Evolutionary conservation across 495 filamentous ascomycete genomes (phyloP), one percentile per base, ranked within the genome.

Genomic region (Podospora didyma): DNA sequence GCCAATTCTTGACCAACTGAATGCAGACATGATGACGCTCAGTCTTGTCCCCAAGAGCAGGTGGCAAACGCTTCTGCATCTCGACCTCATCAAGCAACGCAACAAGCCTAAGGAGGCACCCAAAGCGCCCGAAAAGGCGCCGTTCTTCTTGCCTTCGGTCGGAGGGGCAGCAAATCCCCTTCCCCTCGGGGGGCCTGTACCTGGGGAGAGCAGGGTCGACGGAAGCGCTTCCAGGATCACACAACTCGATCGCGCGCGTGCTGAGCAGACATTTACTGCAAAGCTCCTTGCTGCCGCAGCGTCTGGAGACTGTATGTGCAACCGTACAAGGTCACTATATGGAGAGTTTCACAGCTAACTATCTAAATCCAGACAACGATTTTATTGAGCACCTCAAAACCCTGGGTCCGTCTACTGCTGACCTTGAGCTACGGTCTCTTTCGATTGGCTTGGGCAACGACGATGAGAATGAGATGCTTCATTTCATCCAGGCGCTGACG

Each of bases 71-170:
- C 75, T 99, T 11, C 74, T 97, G 53, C 87, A 97, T 63, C 81
- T 99, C 6, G 92, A 97, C 63, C 72, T 88, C 41, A 94, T 99
- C 68, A 89, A 86, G 69, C 83, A 88, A 72, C 90, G 94, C 51
- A 99, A 99, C 73, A 96, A 92, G 71, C 95, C 94, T 6, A 92
- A 84, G 61, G 89, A 96, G 72, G 80, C 91, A 0, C 91, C 92
- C 23, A 96, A 97, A 75, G 80, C 83, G 2, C 94, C 95, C 3
- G 88, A 96, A 66, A 96, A 94, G 65, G 92, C 94, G 0, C 94
- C 94, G 1, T 99, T 99, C 75, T 99, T 97, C 76, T 78, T 99
- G 14, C 89, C 92, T 11, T 87, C 89, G 1, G 72, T 89, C 11
- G 72, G 75, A 3, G 76, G 73, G 1, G 37, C 34, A 3, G 22